Conservation (phyloP, 371 early-diverging fungal species). For the Rhizopus microsporus region DNA sequence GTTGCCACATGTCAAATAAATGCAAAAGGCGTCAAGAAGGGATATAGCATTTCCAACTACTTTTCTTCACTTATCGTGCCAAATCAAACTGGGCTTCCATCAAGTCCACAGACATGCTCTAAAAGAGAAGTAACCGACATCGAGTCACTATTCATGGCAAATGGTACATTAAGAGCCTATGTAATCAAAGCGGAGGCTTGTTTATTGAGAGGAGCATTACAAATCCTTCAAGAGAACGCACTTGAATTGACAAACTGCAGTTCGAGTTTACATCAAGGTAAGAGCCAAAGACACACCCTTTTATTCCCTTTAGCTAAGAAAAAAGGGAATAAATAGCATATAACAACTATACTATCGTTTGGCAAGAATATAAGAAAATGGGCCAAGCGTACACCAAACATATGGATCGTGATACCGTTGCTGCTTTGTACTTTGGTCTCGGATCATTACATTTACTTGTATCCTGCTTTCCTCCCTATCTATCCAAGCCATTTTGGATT, state of each 20-base stretch:
- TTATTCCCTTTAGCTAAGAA: neutral
- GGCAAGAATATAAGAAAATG: slow-evolving; percentile 42
- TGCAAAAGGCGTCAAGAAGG: slow-evolving; percentile 36
- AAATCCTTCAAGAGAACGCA: slow-evolving; percentile 51
- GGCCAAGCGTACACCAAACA: slow-evolving; percentile 32
- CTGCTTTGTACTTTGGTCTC: slow-evolving; percentile 41
- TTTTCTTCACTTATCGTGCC: slow-evolving; percentile 17
- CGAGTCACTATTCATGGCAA: slow-evolving; percentile 32
- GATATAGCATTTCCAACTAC: slow-evolving; percentile 20
- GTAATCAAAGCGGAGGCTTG: slow-evolving; percentile 56
- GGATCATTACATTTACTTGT: slow-evolving; percentile 56
- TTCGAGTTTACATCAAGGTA: slow-evolving; percentile 56
- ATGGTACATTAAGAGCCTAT: slow-evolving; percentile 54
- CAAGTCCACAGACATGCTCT: slow-evolving; percentile 8
- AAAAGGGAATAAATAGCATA: slow-evolving; percentile 21
- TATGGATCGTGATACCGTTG: slow-evolving; percentile 39
- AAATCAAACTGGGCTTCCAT: slow-evolving; percentile 24
- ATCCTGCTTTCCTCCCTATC: slow-evolving; percentile 50
- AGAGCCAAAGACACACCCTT: neutral
- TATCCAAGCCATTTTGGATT: slow-evolving; percentile 39
- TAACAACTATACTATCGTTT: slow-evolving; percentile 30
- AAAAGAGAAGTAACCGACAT: slow-evolving; percentile 4
- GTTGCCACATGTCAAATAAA: slow-evolving; percentile 52
- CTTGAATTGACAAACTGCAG: slow-evolving; percentile 54
- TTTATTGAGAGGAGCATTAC: slow-evolving; percentile 48